Evolutionary conservation across 2,329 filamentous ascomycete species (phyloP).

Genomic region (Alternaria brassicae): DNA sequence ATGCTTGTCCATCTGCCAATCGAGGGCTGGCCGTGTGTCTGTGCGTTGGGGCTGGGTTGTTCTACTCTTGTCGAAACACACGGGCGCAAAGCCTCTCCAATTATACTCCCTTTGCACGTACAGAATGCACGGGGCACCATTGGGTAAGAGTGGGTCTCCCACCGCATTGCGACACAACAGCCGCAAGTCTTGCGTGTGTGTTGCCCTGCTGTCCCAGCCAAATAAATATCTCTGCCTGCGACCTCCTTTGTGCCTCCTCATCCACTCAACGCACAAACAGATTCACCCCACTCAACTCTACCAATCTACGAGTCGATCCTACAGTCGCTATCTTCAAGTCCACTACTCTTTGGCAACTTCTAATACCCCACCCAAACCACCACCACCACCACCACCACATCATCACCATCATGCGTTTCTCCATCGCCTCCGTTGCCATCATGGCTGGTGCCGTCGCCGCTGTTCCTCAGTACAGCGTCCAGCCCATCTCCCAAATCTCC

Average conservation of each 20-base stretch:
- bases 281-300: conserved; percentile 5
- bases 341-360: background rate
- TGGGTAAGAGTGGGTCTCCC: conserved; percentile 3
- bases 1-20: conserved; percentile 26
- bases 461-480: conserved; percentile 32
- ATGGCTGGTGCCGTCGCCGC: conserved; percentile 41
- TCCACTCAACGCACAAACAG: conserved; percentile 12
- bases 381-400: conserved; percentile 14
- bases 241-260: conserved; percentile 13
- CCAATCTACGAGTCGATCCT: conserved; percentile 22
- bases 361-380: conserved; percentile 4
- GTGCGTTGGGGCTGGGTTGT: conserved; percentile 14
- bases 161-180: conserved; percentile 15
- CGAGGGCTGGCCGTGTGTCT: conserved; percentile 7
- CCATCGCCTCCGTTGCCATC: conserved; percentile 35
- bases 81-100: conserved; percentile 15
- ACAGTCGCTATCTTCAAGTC: conserved; percentile 19
- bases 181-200: conserved; percentile 7
- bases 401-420: conserved; percentile 45
- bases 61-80: conserved; percentile 16
- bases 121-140: background rate
- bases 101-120: background rate
- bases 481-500: conserved; percentile 48
- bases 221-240: conserved; percentile 22
- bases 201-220: conserved; percentile 6